Percentiles rank a stretch among this genome's conserved stretches.
Evolutionary conservation across 352 stramenopile species (phyloP).

Genomic region (Pythium graminicola): DNA sequence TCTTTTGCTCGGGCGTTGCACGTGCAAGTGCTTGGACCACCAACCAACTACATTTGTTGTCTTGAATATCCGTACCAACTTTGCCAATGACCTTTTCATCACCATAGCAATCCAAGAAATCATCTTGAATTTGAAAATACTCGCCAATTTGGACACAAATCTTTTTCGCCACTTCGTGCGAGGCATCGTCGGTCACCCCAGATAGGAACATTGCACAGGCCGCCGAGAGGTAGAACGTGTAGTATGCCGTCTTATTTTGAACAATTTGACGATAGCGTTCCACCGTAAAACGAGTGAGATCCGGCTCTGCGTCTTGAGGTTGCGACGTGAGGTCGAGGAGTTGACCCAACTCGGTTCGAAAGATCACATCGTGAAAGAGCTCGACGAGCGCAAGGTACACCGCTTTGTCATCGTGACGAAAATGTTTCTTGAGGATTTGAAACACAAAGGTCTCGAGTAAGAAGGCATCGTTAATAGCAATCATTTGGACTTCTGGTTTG

Average conservation of each 20-base stretch:
- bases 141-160: slow-evolving; percentile 96
- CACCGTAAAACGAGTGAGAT: slow-evolving; percentile 91
- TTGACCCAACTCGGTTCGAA: slow-evolving; percentile 96
- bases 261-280: slow-evolving; percentile 93
- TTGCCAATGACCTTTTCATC: slow-evolving; percentile 91
- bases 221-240: slow-evolving; percentile 98
- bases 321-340: slow-evolving; percentile 89
- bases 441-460: slow-evolving; percentile 93
- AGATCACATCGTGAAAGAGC: slow-evolving; percentile 94
- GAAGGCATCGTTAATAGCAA: slow-evolving; percentile 97
- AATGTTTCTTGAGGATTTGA: slow-evolving; percentile 85
- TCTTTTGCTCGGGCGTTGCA: slow-evolving; percentile 65
- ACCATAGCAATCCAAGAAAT: slow-evolving; percentile 98
- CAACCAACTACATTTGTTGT: slow-evolving; percentile 99
- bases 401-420: slow-evolving; percentile 51
- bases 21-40: slow-evolving; percentile 91
- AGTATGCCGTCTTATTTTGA: slow-evolving; percentile 99
- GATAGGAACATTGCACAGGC: slow-evolving; percentile 88
- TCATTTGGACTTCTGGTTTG: slow-evolving; percentile 82
- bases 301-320: slow-evolving; percentile 65
- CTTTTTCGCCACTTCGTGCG: slow-evolving; percentile 82
- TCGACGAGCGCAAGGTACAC: slow-evolving; percentile 94
- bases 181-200: slow-evolving; percentile 73
- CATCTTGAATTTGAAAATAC: slow-evolving; percentile 99
- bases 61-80: slow-evolving; percentile 97